Evolutionary conservation across 2,329 filamentous ascomycete genomes (phyloP).

Genomic region (Paraconiothyrium sp.): DNA sequence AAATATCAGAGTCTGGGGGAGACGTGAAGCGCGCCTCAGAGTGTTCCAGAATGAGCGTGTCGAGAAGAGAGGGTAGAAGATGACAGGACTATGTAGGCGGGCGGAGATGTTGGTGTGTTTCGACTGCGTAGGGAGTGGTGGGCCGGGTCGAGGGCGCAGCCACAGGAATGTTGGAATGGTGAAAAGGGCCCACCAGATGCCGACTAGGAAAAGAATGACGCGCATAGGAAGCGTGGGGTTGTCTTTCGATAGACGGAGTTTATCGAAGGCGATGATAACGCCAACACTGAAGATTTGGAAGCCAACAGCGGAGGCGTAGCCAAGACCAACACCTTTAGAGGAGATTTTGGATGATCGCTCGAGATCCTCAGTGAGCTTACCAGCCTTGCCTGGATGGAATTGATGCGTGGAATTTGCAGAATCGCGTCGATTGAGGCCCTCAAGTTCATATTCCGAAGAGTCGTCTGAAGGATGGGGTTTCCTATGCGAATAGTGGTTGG

Average conservation of each 20-base stretch:
- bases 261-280: constrained; percentile 68
- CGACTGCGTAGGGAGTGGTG: constrained; percentile 66
- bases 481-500: constrained; percentile 71
- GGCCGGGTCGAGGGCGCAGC: constrained; percentile 84
- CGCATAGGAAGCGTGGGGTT: constrained; percentile 84
- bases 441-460: constrained; percentile 38
- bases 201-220: constrained; percentile 82
- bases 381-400: constrained; percentile 23
- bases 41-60: constrained; percentile 86
- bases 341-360: constrained; percentile 86
- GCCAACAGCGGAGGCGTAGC: constrained; percentile 84
- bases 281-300: constrained; percentile 81
- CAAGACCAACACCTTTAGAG: constrained; percentile 86
- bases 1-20: constrained; percentile 78
- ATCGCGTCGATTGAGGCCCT: constrained; percentile 32
- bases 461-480: constrained; percentile 24
- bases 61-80: constrained; percentile 79
- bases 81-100: constrained; percentile 37
- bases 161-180: constrained; percentile 85
- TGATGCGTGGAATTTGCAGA: constrained; percentile 16
- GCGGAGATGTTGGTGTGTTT: constrained; percentile 22
- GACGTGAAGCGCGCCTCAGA: constrained; percentile 72
- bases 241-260: constrained; percentile 59
- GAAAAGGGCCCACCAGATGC: constrained; percentile 88
- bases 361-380: constrained; percentile 69